Evolutionary conservation across 2,329 filamentous ascomycete genomes (phyloP).

Genomic region (Arthroderma sp.): DNA sequence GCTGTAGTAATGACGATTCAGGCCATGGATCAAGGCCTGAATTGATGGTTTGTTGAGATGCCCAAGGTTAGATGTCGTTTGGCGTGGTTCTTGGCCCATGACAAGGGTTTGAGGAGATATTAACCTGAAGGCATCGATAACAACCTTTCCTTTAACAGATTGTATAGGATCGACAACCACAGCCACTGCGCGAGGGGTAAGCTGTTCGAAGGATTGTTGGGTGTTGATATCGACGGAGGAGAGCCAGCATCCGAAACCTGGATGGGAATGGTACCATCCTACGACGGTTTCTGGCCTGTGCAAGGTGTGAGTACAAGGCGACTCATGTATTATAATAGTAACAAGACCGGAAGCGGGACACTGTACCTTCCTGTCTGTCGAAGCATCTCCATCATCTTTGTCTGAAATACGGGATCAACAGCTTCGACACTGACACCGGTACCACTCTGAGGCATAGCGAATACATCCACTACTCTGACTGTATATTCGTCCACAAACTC

Average conservation of each 20-base stretch:
- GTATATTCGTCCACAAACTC: conserved; percentile 99
- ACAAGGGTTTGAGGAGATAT: conserved; percentile 97
- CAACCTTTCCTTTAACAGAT: conserved; percentile 98
- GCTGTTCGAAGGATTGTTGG: conserved; percentile 98
- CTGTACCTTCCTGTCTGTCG: conserved; percentile 83
- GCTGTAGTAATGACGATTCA: conserved; percentile 98
- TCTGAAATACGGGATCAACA: conserved; percentile 96
- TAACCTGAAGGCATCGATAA: conserved; percentile 96
- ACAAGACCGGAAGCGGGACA: conserved; percentile 17
- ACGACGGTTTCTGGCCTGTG: conserved; percentile 86
- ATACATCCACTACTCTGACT: conserved; percentile 94
- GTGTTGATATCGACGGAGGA: conserved; percentile 99
- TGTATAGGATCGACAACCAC: conserved; percentile 98
- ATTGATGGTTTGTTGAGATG: conserved; percentile 99
- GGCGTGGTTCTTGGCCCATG: conserved; percentile 92
- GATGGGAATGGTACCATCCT: conserved; percentile 99
- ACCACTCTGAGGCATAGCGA: conserved; percentile 98
- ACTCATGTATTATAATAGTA: not conserved
- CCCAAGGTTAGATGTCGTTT: conserved; percentile 94
- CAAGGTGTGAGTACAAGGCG: not conserved
- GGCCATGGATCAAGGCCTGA: conserved; percentile 91
- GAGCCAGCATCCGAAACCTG: conserved; percentile 97
- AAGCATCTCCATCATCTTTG: conserved; percentile 99
- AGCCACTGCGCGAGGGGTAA: conserved; percentile 89
- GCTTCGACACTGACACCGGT: conserved; percentile 97